Percentiles rank a stretch among this genome's conserved stretches.
These are phyloP conservation scores for Amanita polypyramis DNA, from an alignment of 768 basidiomycete genomes.

Conservation along the genomic window DNA sequence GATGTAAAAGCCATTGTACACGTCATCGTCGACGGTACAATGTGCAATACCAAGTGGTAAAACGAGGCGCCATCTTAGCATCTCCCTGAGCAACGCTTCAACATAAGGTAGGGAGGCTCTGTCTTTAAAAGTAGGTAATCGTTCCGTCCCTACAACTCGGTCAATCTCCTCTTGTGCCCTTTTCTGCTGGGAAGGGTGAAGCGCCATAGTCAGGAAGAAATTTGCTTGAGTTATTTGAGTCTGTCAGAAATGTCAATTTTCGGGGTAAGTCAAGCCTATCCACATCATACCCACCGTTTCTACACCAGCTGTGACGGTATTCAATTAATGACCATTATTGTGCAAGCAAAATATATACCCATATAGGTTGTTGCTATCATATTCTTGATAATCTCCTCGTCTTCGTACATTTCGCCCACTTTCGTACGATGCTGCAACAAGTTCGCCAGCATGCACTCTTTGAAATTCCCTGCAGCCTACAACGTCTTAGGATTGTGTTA, in stretches of 20 bases:
- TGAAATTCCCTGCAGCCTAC: neutral
- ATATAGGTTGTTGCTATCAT: neutral
- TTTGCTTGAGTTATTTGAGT: neutral
- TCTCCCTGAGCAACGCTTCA: constrained; percentile 2
- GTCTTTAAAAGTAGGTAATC: constrained; percentile 9
- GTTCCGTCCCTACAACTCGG: constrained; percentile 8
- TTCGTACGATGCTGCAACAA: neutral
- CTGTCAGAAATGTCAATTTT: neutral
- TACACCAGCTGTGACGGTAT: neutral
- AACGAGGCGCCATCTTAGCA: constrained; percentile 5
- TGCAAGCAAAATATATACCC: neutral
- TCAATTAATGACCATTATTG: neutral
- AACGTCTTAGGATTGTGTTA: neutral
- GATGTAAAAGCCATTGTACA: too few species aligned
- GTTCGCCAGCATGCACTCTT: neutral
- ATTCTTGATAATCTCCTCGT: neutral
- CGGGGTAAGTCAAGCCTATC: neutral
- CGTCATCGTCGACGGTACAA: neutral
- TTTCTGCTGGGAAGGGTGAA: constrained; percentile 8
- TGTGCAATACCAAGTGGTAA: neutral
- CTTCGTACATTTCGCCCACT: neutral
- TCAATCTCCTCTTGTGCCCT: too few species aligned
- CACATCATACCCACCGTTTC: neutral
- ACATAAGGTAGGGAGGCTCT: too few species aligned
- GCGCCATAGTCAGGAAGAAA: constrained; percentile 7